These are phyloP conservation scores for Castanea sativa DNA, from an alignment of 306 rosid species.

Conservation along the genomic window DNA sequence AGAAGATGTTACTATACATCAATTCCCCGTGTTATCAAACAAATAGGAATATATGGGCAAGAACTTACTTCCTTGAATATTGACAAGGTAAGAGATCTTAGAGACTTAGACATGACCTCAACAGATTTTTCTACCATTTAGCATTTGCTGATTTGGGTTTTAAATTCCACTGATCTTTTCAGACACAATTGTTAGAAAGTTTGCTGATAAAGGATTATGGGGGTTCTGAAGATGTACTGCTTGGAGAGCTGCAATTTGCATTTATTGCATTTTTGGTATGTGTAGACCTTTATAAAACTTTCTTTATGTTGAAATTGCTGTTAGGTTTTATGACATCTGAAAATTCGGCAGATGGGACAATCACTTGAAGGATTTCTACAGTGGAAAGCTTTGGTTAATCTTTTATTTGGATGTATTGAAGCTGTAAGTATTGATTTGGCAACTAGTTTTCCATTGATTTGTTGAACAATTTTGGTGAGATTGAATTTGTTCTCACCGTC, in stretches of 20 bases:
- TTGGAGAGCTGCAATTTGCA: conserved; percentile 90
- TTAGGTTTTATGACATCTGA: conserved; percentile 25
- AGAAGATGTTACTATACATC: conserved; percentile 85
- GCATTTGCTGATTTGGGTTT: conserved; percentile 21
- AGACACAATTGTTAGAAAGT: conserved; percentile 81
- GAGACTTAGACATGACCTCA: neutral
- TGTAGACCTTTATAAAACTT: neutral
- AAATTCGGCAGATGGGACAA: conserved; percentile 74
- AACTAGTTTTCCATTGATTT: neutral
- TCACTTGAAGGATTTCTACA: conserved; percentile 91
- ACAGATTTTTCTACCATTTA: neutral
- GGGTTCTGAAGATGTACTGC: conserved; percentile 80
- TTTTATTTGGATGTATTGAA: conserved; percentile 77
- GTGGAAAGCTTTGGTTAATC: conserved; percentile 86
- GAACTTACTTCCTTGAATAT: conserved; percentile 85
- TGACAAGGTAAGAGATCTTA: conserved; percentile 61
- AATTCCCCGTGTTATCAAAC: conserved; percentile 74
- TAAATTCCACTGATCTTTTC: conserved; percentile 23
- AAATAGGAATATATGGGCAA: conserved; percentile 67
- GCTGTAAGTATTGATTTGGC: conserved; percentile 61
- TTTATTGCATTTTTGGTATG: conserved; percentile 77
- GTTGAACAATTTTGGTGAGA: neutral
- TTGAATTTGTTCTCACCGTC: neutral
- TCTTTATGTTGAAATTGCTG: conserved; percentile 7
- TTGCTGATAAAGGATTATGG: conserved; percentile 65